phyloP scores from a whole-genome alignment of 192 early-diverging fungal species.

The Coemansia sp. region DNA sequence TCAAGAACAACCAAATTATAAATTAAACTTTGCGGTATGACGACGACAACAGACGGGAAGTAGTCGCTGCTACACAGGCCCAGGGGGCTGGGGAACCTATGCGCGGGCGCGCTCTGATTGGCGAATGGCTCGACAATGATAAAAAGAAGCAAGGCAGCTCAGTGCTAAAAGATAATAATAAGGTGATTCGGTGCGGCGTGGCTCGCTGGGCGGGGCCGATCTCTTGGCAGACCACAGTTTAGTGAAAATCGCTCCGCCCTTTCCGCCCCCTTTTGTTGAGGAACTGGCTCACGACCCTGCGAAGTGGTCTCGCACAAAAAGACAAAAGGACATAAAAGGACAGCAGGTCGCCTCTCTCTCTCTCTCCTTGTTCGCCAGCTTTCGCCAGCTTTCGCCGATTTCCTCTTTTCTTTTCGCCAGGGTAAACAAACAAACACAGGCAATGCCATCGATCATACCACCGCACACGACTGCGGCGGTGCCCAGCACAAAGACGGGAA shows the following conservation, averaged over 20 bases:
- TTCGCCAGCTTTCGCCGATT: too few relatives aligned
- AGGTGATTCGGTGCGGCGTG: background rate
- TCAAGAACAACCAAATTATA: background rate
- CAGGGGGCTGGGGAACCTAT: too few relatives aligned
- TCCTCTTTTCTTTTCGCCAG: background rate
- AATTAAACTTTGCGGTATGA: background rate
- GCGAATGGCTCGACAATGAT: background rate
- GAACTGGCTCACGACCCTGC: background rate
- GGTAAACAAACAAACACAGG: slow-evolving; percentile 1
- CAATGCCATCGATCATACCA: slow-evolving; percentile 2
- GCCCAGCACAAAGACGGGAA: background rate
- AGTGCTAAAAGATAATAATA: too few relatives aligned
- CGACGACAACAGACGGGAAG: too few relatives aligned
- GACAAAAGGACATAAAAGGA: background rate
- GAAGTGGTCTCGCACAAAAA: background rate
- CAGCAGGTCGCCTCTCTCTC: background rate
- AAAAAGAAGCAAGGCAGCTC: too few relatives aligned
- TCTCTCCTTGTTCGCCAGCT: background rate
- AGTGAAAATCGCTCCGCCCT: background rate
- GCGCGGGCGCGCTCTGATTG: too few relatives aligned
- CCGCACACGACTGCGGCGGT: background rate
- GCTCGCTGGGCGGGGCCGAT: background rate
- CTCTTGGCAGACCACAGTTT: slow-evolving; percentile 1
- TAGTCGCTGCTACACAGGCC: too few relatives aligned
- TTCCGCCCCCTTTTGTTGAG: background rate